Base-by-base conservation (phyloP, 371 early-diverging fungal species). In the Funneliformis caledonium region DNA sequence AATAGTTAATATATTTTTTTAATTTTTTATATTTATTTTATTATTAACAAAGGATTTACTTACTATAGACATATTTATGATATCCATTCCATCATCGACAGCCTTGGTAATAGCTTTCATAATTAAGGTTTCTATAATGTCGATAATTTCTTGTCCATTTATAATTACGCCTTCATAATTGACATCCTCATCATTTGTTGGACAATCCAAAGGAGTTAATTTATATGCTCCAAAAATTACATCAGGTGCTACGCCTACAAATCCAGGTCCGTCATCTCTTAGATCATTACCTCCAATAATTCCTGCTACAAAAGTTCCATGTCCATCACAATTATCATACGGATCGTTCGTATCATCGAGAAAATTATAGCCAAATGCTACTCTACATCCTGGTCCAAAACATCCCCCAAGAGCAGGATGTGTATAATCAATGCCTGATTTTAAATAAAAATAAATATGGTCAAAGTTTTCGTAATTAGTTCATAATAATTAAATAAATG, bases 31-130 rank as follows among this genome's bases (percentile, higher is more conserved):
- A 26, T 26, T 26, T 26, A 26, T 26, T 26, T 26, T 26, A 26
- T 0, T 26, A 26, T 26, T 26, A 26, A 26, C 26, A 26, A 26
- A 26, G 26, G 26, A 0, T 26, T 26, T 9, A 12, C 89, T 89
- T 68, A 95, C 95, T 69, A 94, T 77, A 73, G 92, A 92, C 85
- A 94, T 83, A 84, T 89, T 93, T 80, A 92, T 88, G 72, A 92
- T 85, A 77, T 89, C 87, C 86, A 90, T 89, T 47, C 89, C 86
- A 80, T 93, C 93, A 22, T 83, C 86, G 74, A 84, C 84, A 22
- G 93, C 93, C 26, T 78, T 74, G 80, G 88, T 88, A 85, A 93
- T 85, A 19, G 92, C 93, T 56, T 84, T 83, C 59, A 92, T 87
- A 19, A 94, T 1, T 37, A 37, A 37, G 37, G 3, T 37, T 37